A percentile compares a stretch with the other conserved stretches of the same genome.
Conservation (phyloP, 345 rosid species). For the Triadica sebifera region DNA sequence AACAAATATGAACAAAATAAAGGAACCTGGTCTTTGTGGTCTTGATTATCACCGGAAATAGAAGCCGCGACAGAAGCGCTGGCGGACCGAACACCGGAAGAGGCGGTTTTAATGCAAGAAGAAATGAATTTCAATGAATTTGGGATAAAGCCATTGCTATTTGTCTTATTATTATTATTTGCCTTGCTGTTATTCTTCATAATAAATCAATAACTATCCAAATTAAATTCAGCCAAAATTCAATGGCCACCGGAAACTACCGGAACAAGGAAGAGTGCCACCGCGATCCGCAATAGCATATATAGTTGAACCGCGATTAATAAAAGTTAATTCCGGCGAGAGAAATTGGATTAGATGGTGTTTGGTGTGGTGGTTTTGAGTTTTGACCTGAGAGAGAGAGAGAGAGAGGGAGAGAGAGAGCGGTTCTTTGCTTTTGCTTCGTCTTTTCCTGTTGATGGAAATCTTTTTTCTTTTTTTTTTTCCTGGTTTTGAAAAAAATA, state of each 20-base stretch:
- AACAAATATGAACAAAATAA: not conserved
- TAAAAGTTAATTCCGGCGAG: constrained; percentile 1
- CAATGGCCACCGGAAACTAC: constrained; percentile 57
- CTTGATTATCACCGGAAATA: constrained; percentile 54
- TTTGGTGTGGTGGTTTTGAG: constrained; percentile 28
- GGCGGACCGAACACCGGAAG: constrained; percentile 91
- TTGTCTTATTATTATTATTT: constrained; percentile 24
- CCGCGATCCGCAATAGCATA: constrained; percentile 52
- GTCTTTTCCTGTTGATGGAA: constrained; percentile 16
- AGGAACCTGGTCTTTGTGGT: constrained; percentile 73
- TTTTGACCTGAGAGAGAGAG: constrained; percentile 36
- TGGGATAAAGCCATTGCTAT: constrained; percentile 56
- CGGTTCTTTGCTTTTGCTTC: constrained; percentile 38
- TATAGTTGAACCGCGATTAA: not conserved
- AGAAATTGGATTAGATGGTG: constrained; percentile 14
- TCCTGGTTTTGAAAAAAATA: not conserved
- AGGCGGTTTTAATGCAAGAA: constrained; percentile 81
- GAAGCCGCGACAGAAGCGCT: constrained; percentile 84
- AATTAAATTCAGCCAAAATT: constrained; percentile 6
- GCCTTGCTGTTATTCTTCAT: constrained; percentile 58
- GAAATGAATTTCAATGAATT: constrained; percentile 82
- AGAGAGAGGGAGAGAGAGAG: constrained; percentile 24
- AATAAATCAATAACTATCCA: constrained; percentile 26
- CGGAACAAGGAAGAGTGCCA: constrained; percentile 29
- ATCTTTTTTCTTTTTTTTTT: constrained; percentile 3